Conservation (phyloP, 257 asterid species). For the Agastache rugosa region DNA sequence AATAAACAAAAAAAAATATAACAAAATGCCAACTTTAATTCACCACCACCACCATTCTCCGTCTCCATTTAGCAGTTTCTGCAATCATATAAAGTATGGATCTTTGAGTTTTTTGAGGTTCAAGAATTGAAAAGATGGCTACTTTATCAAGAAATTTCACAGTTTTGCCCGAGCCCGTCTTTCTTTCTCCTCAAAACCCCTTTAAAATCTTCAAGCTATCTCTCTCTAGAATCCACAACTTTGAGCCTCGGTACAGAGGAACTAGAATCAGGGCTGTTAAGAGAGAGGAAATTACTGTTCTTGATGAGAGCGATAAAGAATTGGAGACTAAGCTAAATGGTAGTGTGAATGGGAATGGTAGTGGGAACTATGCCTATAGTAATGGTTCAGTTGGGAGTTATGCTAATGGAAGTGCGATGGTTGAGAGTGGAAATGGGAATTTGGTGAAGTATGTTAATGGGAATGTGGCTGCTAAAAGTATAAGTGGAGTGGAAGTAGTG, state of each 20-base stretch:
- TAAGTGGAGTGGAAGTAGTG: slow-evolving; percentile 44
- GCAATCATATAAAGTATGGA: slow-evolving; percentile 21
- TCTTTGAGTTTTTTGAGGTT: slow-evolving; percentile 27
- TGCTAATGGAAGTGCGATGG: slow-evolving; percentile 37
- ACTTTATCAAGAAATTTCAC: slow-evolving; percentile 43
- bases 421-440: slow-evolving; percentile 47
- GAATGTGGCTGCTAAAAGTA: slow-evolving; percentile 42
- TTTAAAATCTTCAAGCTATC: slow-evolving; percentile 46
- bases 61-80: slow-evolving; percentile 8
- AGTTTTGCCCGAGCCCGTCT: slow-evolving; percentile 40
- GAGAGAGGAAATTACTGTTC: slow-evolving; percentile 51
- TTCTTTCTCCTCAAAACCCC: slow-evolving; percentile 50
- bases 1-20: neutral
- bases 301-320: slow-evolving; percentile 54
- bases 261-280: slow-evolving; percentile 41
- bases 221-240: slow-evolving; percentile 24
- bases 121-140: slow-evolving; percentile 47
- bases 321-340: slow-evolving; percentile 48
- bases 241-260: slow-evolving; percentile 37
- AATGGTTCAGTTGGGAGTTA: slow-evolving; percentile 38
- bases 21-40: slow-evolving; percentile 13
- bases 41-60: slow-evolving; percentile 41
- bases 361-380: slow-evolving; percentile 37
- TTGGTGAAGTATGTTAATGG: slow-evolving; percentile 59
- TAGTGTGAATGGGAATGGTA: slow-evolving; percentile 51